Base-by-base conservation (phyloP, 805 yeast genomes). In the Metschnikowia peoriensis region DNA sequence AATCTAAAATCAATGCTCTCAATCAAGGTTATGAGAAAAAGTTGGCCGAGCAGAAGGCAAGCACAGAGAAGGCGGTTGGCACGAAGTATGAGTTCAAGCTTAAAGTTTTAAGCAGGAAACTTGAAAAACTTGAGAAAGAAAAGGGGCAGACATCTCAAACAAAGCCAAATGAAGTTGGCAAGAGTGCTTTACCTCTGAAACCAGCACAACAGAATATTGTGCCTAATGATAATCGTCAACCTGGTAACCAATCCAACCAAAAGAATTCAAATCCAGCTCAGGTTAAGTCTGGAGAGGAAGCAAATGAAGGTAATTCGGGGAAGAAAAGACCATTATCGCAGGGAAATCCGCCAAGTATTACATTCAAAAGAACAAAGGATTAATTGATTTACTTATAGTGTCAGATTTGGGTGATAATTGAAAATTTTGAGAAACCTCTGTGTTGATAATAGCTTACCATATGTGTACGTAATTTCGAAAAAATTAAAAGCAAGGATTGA, bases 81-180 rank as follows among this genome's bases (percentile, higher is more conserved):
- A 80, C 82, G 62, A 84, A 83, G 61, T 78, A 77, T 45, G 86
- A 80, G 53, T 78, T 86, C 66, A 79, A 83, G 58, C 76, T 78
- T 51, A 79, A 76, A 53, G 77, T 86, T 66, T 70, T 82, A 59
- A 78, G 76, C 58, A 73, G 75, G 56, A 83, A 79, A 64, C 69
- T 81, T n/a, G 83, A 79, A 42, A 77, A 76, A 47, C 70, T 80
- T 29, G 83, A 79, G 41, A 49, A 48, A 37, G 52, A 46, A 29
- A 46, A 41, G 28, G 28, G 17, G 14, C n/a, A 40, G n/a, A 35
- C 45, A 2, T 28, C 17, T 32, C 27, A 35, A 37, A 4, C 41
- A 9, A 50, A 44, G 17, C 34, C 35, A 10, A 32, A 39, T 15
- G 40, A 37, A 16, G 42, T 28, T 14, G 38, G 32, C 10, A 38